Evolutionary conservation across 2,329 filamentous ascomycete species (phyloP), one percentile per base, ranked within the genome.

Genomic region (Cadophora luteo-olivacea): DNA sequence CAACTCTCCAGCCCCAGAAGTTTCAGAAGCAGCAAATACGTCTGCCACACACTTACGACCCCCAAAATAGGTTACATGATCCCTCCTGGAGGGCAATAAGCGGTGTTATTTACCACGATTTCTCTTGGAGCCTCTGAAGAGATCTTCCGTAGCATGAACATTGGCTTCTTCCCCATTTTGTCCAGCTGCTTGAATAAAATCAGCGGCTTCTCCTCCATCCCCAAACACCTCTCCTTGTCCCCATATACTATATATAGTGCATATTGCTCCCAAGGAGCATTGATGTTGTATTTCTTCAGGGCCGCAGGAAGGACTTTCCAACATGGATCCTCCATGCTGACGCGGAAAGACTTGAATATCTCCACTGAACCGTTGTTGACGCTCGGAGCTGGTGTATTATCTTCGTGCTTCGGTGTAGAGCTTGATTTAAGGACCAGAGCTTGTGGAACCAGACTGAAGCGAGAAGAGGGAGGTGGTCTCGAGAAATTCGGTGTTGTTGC

Each of bases 271-370:
- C 94, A 97, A 61, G 97, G 95, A 25, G 94, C 95, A 73, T 97
- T 95, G 82, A 99, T 99, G 78, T 98, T 96, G 82, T 99, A 99
- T 79, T 97, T 97, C 79, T 97, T 97, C n/a, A 99, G 86, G 1
- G 96, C 96, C 16, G 97, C 96, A 1, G 96, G 96, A 1, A 99
- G 85, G 33, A 99, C 96, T 79, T 97, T 97, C 83, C 97, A 92
- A 82, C 96, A 99, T 2, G 96, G 96, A 77, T 99, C 96, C 74
- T 99, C 96, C 87, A 98, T 97, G 78, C 92, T 96, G 70, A 99
- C 96, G 49, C 95, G 91, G 86, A 99, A 99, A 0, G 93, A 97
- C 80, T 99, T 99, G 89, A 98, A 98, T 69, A 99, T 97, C 80
- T 99, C 96, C 69, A 97, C 94, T 0, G 87, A 88, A 14, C 82